Percentiles rank a stretch among this genome's conserved stretches.
Conservation (phyloP, 2,329 filamentous ascomycete species). For the Xylariomycetidae sp. region DNA sequence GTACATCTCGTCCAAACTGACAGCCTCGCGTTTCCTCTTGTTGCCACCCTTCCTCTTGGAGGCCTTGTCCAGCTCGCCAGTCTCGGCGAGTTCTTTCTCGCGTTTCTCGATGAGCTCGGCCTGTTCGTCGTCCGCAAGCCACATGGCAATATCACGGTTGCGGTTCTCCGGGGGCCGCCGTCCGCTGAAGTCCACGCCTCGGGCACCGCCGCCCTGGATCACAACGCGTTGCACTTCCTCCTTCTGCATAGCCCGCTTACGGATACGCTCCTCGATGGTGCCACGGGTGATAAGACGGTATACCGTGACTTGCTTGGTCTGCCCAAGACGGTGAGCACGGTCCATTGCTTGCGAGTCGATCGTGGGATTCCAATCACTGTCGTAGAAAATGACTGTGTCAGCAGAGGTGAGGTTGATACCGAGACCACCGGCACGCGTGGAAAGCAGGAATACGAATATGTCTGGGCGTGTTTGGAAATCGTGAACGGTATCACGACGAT, state of each 20-base stretch:
- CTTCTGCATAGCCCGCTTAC: constrained; percentile 94
- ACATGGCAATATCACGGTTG: constrained; percentile 97
- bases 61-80: constrained; percentile 60
- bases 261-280: constrained; percentile 96
- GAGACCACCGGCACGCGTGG: constrained; percentile 92
- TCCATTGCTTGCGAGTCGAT: constrained; percentile 99
- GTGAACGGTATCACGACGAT: constrained; percentile 90
- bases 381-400: constrained; percentile 99
- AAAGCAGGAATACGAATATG: constrained; percentile 95
- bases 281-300: constrained; percentile 95
- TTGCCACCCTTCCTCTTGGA: constrained; percentile 55
- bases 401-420: constrained; percentile 96
- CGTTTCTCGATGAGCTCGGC: constrained; percentile 90
- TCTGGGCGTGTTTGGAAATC: constrained; percentile 94
- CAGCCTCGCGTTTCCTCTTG: constrained; percentile 53
- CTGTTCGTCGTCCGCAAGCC: constrained; percentile 96
- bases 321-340: constrained; percentile 92
- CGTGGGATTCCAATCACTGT: constrained; percentile 98
- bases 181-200: constrained; percentile 94
- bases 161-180: constrained; percentile 81
- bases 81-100: constrained; percentile 79
- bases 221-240: constrained; percentile 98
- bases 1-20: constrained; percentile 94
- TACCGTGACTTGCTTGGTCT: constrained; percentile 92
- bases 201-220: constrained; percentile 82